Evolutionary conservation across 2,329 filamentous ascomycete species (phyloP).

Genomic region (Fusarium sp.): DNA sequence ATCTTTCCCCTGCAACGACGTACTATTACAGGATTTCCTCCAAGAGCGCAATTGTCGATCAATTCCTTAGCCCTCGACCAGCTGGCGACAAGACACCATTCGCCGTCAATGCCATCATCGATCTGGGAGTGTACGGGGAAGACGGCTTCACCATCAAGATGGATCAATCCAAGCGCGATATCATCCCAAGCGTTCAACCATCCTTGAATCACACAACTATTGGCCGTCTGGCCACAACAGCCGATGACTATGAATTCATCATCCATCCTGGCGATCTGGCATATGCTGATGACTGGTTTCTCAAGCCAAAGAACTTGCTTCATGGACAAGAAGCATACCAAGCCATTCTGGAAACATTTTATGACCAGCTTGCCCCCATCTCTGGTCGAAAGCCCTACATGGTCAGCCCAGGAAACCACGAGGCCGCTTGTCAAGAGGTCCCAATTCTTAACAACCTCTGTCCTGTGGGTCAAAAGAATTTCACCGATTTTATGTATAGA

Average conservation of each 20-base stretch:
- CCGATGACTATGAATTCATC: conserved; percentile 27
- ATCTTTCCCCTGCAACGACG: conserved; percentile 13
- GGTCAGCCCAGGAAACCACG: conserved; percentile 29
- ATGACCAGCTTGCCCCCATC: conserved; percentile 22
- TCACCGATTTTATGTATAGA: conserved; percentile 32
- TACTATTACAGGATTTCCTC: conserved; percentile 32
- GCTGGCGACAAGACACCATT: conserved; percentile 27
- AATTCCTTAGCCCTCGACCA: conserved; percentile 23
- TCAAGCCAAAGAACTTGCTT: conserved; percentile 26
- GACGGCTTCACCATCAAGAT: conserved; percentile 31
- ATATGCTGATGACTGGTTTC: conserved; percentile 26
- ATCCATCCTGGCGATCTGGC: conserved; percentile 24
- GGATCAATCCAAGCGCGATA: conserved; percentile 22
- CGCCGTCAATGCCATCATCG: conserved; percentile 30
- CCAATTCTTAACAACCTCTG: conserved; percentile 23
- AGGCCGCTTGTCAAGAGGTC: conserved; percentile 28
- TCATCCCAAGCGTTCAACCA: conserved; percentile 18
- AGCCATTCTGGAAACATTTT: conserved; percentile 25
- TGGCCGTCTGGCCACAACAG: conserved; percentile 24
- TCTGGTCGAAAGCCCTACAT: conserved; percentile 26
- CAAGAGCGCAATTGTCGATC: conserved; percentile 1
- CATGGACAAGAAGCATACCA: conserved; percentile 26
- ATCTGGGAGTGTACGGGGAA: conserved; percentile 29
- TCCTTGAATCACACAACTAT: conserved; percentile 33
- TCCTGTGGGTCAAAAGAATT: conserved; percentile 31